Conservation (phyloP, 2,329 filamentous ascomycete species). For the Cladosporium sp. region DNA sequence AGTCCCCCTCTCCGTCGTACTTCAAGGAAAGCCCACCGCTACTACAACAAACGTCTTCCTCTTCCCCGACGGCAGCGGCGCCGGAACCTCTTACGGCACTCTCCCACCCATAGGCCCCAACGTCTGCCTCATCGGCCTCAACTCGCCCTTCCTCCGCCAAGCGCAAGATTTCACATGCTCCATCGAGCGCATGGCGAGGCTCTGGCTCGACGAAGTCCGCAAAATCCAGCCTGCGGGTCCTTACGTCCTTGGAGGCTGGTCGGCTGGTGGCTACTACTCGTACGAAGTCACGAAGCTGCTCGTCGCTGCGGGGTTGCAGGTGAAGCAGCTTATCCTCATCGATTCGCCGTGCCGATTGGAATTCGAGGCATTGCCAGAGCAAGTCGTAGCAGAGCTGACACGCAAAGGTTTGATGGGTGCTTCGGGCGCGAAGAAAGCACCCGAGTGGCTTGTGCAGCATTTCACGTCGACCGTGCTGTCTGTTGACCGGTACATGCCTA, state of each 20-base stretch:
- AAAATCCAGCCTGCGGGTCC: conserved; percentile 67
- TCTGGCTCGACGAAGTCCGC: conserved; percentile 70
- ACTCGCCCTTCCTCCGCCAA: conserved; percentile 71
- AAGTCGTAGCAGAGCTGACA: conserved; percentile 72
- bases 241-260: conserved; percentile 59
- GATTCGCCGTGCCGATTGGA: conserved; percentile 56
- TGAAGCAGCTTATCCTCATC: conserved; percentile 55
- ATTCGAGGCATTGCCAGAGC: conserved; percentile 52
- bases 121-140: conserved; percentile 58
- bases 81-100: conserved; percentile 68
- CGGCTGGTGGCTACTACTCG: conserved; percentile 57
- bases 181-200: conserved; percentile 64
- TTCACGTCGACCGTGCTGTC: conserved; percentile 72
- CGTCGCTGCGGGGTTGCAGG: conserved; percentile 50
- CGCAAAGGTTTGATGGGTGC: conserved; percentile 71
- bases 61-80: conserved; percentile 56
- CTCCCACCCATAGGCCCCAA: conserved; percentile 57
- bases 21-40: conserved; percentile 59
- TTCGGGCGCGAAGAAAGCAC: conserved; percentile 60
- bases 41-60: conserved; percentile 58
- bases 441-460: conserved; percentile 71
- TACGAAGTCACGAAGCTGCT: conserved; percentile 55
- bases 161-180: conserved; percentile 67
- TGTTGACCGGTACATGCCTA: conserved; percentile 45
- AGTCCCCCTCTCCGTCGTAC: conserved; percentile 51